Evolutionary conservation across 2,329 filamentous ascomycete species (phyloP).

Genomic region (Aspergillus spinulosporus): DNA sequence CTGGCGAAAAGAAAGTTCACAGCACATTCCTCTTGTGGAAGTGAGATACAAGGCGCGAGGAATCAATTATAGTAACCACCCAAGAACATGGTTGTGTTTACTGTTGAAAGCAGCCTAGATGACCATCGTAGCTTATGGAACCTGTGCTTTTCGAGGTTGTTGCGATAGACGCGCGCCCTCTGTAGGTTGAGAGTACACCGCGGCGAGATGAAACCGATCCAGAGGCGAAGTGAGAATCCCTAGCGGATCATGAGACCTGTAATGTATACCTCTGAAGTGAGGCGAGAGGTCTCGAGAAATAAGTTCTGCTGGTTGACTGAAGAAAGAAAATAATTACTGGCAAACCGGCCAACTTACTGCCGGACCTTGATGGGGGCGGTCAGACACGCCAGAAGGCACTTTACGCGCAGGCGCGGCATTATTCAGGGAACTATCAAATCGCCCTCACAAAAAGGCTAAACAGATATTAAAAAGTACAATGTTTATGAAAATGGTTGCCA

Average conservation of each 20-base stretch:
- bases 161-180: conserved; percentile 3
- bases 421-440: not conserved
- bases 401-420: not conserved
- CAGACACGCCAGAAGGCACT: conserved; percentile 1
- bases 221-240: not conserved
- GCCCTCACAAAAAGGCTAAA: not conserved
- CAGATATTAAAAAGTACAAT: not conserved
- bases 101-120: conserved; percentile 8
- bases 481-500: not conserved
- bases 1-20: conserved; percentile 11
- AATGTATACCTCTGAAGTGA: not conserved
- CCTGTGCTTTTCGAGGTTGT: conserved; percentile 1
- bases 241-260: not conserved
- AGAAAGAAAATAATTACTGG: conserved; percentile 15
- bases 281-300: not conserved
- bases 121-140: conserved; percentile 19
- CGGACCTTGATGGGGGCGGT: conserved; percentile 25
- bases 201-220: not conserved
- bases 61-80: not conserved
- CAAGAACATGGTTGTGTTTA: not conserved
- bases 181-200: not conserved
- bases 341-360: conserved; percentile 8
- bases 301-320: conserved; percentile 3
- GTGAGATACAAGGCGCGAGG: not conserved
- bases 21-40: conserved; percentile 20